Evolutionary conservation across 1,139 yeast genomes (phyloP), one percentile per base, ranked within the genome.

Genomic region (Kurtzmaniella quercitrusa): DNA sequence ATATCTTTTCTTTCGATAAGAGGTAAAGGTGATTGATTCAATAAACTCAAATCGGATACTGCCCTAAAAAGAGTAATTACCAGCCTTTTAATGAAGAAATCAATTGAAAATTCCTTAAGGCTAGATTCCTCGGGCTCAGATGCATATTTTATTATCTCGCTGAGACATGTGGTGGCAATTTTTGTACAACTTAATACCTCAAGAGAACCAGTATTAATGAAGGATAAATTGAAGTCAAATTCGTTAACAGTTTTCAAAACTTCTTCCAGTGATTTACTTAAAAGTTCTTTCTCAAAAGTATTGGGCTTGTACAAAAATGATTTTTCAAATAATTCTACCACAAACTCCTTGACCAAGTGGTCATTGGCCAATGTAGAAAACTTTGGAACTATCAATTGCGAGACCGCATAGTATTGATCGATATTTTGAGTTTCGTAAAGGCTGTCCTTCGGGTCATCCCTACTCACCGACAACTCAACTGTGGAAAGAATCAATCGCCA

Each of bases 371-470:
- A 56, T 2, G 56, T 48, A 26, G 61, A 50, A 39, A 71, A 53
- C 19, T 50, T 54, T 0, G 78, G 74, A 3, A 82, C 50, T 1
- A 85, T 57, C 1, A 74, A 50, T 0, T 52, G 49, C 35, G 75
- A 71, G 45, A 82, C 63, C 3, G 55, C 55, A 2, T 57, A 47
- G 54, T 79, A 85, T 38, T 74, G 77, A 8, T 54, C 50, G 6
- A 75, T 61, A 50, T 81, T 84, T 49, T 73, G 66, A 0, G 50
- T 51, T 51, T 82, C 88, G 45, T 74, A 69, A 2, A 51, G 56
- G 7, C 50, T 48, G 15, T 56, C 68, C 5, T 56, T 49, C 3
- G 11, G 6, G 9, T 60, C 57, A 14, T 54, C 48, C 9, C 59
- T 60, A 16, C 63, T 60, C 43, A 78, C 63, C 26, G 77, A 66